phyloP scores from a whole-genome alignment of 163 green algal species.

The Prototheca wickerhamii region DNA sequence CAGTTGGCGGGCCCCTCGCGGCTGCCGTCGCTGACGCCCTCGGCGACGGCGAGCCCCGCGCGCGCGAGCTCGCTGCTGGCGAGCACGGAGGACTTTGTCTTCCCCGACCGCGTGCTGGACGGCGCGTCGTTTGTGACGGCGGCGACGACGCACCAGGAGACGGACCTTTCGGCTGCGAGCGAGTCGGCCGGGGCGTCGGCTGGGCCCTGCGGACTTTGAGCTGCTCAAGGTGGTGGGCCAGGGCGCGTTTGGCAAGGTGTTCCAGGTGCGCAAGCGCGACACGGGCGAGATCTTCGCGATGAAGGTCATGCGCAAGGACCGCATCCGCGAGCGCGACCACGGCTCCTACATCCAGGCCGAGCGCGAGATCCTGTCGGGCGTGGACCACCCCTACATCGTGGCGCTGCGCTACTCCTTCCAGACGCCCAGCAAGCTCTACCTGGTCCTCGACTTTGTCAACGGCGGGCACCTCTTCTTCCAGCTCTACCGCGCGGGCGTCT shows the following conservation, averaged over 20 bases:
- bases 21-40: no score
- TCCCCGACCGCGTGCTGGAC: no score
- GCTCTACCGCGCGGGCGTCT: conserved; percentile 62
- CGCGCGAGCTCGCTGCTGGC: not conserved
- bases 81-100: conserved; percentile 3
- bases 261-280: conserved; percentile 73
- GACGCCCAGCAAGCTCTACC: conserved; percentile 87
- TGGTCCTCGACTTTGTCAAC: conserved; percentile 97
- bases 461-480: conserved; percentile 98
- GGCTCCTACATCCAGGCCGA: conserved; percentile 83
- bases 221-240: conserved; percentile 89
- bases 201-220: conserved; percentile 86
- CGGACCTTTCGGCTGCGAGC: not conserved
- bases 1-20: no score
- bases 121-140: not conserved
- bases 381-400: conserved; percentile 98
- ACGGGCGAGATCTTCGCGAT: conserved; percentile 82
- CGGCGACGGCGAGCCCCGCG: not conserved
- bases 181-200: not conserved
- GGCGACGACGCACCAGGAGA: conserved; percentile 7
- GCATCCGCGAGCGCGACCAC: conserved; percentile 88
- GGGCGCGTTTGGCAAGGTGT: conserved; percentile 96
- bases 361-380: conserved; percentile 80
- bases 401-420: conserved; percentile 90
- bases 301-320: conserved; percentile 94